Percentiles rank a stretch among this genome's conserved stretches.
phyloP scores from a whole-genome alignment of 1,284 basidiomycete species.

The Rhodotorula sp. region DNA sequence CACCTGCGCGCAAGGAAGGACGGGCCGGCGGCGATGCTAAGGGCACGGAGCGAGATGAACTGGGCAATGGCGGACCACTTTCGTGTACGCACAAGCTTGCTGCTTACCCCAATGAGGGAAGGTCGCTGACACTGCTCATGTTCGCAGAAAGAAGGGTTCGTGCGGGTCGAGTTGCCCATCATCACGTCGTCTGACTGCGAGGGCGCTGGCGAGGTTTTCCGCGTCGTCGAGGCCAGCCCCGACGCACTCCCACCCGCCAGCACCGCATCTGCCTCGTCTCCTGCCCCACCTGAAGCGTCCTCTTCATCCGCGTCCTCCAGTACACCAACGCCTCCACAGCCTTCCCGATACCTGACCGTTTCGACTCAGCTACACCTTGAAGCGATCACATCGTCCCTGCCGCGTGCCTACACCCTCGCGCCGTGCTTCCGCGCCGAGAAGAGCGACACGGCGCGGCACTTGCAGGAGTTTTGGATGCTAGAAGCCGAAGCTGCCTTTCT shows the following conservation, averaged over 20 bases:
- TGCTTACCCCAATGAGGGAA: too few relatives aligned
- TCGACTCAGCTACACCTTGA: conserved; percentile 96
- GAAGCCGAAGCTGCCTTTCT: conserved; percentile 84
- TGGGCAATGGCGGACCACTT: conserved; percentile 33
- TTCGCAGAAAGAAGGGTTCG: conserved; percentile 71
- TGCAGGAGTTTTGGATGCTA: conserved; percentile 98
- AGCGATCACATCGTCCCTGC: conserved; percentile 73
- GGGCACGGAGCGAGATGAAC: conserved; percentile 62
- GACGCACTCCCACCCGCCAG: conserved; percentile 46
- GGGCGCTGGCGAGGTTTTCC: conserved; percentile 94
- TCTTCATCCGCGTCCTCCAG: background rate
- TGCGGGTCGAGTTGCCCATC: conserved; percentile 78
- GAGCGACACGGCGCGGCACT: conserved; percentile 83
- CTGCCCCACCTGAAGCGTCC: background rate
- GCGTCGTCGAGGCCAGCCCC: conserved; percentile 58
- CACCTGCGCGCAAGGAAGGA: conserved; percentile 81
- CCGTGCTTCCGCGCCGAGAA: conserved; percentile 93
- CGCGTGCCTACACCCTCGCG: conserved; percentile 84
- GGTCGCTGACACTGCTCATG: too few relatives aligned
- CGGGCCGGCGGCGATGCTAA: conserved; percentile 68
- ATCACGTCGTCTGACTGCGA: conserved; percentile 92
- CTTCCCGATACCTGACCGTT: conserved; percentile 73
- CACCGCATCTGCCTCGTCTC: conserved; percentile 7
- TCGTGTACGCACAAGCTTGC: conserved; percentile 14
- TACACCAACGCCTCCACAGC: conserved; percentile 6